These are phyloP conservation scores for Cladorrhinum samala DNA, from an alignment of 495 filamentous ascomycete species.

Conservation along the genomic window DNA sequence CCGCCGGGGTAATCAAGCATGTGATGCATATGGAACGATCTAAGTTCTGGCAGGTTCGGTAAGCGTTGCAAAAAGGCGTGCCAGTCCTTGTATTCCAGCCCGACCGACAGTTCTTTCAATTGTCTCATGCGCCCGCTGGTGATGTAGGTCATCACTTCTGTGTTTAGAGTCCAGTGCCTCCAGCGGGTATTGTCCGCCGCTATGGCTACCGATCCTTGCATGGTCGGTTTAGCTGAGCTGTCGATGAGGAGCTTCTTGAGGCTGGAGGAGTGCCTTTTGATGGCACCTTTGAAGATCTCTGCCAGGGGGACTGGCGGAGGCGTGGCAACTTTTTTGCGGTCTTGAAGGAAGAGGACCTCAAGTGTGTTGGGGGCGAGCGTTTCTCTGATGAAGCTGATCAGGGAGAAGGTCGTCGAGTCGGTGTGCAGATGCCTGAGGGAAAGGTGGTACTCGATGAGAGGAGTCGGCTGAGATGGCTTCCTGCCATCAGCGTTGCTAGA, in stretches of 20 bases:
- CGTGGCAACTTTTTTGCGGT: conserved; percentile 50
- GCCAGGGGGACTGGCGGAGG: conserved; percentile 58
- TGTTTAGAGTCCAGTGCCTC: conserved; percentile 71
- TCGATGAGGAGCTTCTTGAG: conserved; percentile 76
- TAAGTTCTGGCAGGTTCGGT: conserved; percentile 67
- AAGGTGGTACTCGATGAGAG: conserved; percentile 56
- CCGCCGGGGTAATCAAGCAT: conserved; percentile 58
- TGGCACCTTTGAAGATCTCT: conserved; percentile 64
- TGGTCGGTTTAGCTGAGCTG: conserved; percentile 47
- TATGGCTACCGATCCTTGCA: conserved; percentile 6
- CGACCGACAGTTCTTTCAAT: conserved; percentile 69
- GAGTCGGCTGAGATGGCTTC: conserved; percentile 1
- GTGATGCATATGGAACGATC: conserved; percentile 71
- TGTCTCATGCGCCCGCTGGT: conserved; percentile 76
- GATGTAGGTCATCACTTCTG: conserved; percentile 69
- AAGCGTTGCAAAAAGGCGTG: conserved; percentile 84
- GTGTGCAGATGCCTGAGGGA: conserved; percentile 78
- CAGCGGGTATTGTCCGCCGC: conserved; percentile 41
- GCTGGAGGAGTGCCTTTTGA: conserved; percentile 67
- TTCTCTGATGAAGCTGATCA: conserved; percentile 82
- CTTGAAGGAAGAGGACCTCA: conserved; percentile 80
- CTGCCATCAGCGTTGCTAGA: conserved; percentile 22
- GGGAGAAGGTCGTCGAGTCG: conserved; percentile 65
- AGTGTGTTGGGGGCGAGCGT: conserved; percentile 79
- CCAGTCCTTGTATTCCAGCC: conserved; percentile 81